Conservation (phyloP, 2,329 filamentous ascomycete genomes). For the Juglanconis sp. region DNA sequence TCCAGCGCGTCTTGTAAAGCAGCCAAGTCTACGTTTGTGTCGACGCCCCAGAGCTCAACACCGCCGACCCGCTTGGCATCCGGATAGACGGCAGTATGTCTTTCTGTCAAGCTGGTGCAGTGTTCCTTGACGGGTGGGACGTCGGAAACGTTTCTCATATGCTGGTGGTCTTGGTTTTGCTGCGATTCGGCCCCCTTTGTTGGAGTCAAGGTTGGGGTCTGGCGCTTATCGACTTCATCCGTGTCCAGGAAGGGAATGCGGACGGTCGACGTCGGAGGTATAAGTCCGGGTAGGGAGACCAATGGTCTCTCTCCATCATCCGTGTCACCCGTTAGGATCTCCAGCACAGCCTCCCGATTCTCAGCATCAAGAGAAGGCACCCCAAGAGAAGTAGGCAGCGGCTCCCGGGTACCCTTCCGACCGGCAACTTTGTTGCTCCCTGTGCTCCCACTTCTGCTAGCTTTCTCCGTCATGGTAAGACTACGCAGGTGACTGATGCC, state of each 20-base stretch:
- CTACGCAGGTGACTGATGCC: constrained; percentile 3
- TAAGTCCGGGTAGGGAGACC: not conserved
- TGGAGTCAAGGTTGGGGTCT: not conserved
- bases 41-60: not conserved
- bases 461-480: not conserved
- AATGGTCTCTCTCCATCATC: not conserved
- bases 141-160: too few relatives aligned
- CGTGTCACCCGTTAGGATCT: not conserved
- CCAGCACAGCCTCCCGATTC: not conserved
- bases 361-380: not conserved
- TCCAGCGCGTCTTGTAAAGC: not conserved
- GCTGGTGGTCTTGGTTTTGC: not conserved
- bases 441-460: not conserved
- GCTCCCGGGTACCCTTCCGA: not conserved
- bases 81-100: not conserved
- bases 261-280: not conserved
- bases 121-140: not conserved
- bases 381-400: not conserved
- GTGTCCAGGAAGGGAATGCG: not conserved
- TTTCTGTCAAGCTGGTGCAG: not conserved
- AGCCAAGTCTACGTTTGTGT: not conserved
- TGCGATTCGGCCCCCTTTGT: not conserved
- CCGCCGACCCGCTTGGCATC: not conserved
- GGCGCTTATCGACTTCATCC: not conserved
- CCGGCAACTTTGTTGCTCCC: not conserved